Conservation (phyloP, 164 flowering plant species). For the Nymphaea thermarum region DNA sequence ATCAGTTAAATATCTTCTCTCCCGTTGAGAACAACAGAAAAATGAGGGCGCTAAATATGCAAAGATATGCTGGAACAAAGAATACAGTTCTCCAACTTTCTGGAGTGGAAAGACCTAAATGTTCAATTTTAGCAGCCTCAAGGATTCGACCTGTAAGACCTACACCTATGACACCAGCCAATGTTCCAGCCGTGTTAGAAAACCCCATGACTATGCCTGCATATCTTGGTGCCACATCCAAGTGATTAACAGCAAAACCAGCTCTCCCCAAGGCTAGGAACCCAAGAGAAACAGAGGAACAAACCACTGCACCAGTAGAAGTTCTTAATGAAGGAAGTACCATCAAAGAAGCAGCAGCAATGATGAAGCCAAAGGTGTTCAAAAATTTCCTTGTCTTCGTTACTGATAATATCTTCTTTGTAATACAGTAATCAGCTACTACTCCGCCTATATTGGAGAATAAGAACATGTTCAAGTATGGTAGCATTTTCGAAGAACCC, state of each 20-base stretch:
- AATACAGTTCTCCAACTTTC: conserved; percentile 79
- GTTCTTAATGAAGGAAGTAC: conserved; percentile 62
- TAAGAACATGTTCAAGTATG: conserved; percentile 82
- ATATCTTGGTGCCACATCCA: conserved; percentile 89
- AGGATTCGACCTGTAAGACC: conserved; percentile 72
- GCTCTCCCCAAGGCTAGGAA: conserved; percentile 88
- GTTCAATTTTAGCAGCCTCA: conserved; percentile 48
- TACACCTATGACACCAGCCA: conserved; percentile 86
- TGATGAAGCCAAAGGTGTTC: conserved; percentile 71
- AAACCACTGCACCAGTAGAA: conserved; percentile 58
- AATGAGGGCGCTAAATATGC: conserved; percentile 62
- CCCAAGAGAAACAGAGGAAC: conserved; percentile 84
- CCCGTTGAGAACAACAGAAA: conserved; percentile 68
- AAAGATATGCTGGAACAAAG: conserved; percentile 62
- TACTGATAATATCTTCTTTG: conserved; percentile 56
- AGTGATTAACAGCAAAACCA: conserved; percentile 92
- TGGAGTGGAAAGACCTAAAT: conserved; percentile 53
- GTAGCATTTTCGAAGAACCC: conserved; percentile 93
- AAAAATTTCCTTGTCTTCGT: conserved; percentile 62
- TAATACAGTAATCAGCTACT: conserved; percentile 64
- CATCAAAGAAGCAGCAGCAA: conserved; percentile 64
- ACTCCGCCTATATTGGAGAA: conserved; percentile 92
- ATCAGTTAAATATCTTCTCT: conserved; percentile 74
- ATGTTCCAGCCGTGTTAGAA: conserved; percentile 88
- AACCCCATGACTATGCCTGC: conserved; percentile 96